Conservation (phyloP, 768 basidiomycete genomes). For the Tricholoma furcatifolium region DNA sequence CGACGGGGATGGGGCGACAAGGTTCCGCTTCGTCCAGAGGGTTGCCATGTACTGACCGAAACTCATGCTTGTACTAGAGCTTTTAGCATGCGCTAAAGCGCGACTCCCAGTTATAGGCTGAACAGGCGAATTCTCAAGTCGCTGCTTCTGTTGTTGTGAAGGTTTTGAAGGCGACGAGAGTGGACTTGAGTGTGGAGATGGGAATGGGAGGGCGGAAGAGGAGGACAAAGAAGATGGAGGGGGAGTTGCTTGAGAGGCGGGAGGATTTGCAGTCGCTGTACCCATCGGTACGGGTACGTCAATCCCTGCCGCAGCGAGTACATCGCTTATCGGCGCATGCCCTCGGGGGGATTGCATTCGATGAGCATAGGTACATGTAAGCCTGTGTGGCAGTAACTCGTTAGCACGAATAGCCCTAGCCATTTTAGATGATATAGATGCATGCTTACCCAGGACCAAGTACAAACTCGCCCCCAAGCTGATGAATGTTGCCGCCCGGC, state of each 20-base stretch:
- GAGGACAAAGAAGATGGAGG: background rate
- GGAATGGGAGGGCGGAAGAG: background rate
- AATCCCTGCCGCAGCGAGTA: constrained; percentile 59
- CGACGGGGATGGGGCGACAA: too few species aligned
- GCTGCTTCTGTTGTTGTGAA: too few species aligned
- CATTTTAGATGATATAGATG: background rate
- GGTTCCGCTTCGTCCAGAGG: too few species aligned
- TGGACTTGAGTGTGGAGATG: too few species aligned
- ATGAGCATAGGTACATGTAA: constrained; percentile 73
- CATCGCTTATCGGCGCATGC: constrained; percentile 70
- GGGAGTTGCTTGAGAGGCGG: background rate
- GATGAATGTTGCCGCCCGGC: constrained; percentile 70
- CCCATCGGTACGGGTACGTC: constrained; percentile 8
- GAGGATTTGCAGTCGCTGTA: background rate
- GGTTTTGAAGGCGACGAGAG: too few species aligned
- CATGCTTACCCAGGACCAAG: constrained; percentile 43
- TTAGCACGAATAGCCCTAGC: background rate
- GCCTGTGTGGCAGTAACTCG: constrained; percentile 31
- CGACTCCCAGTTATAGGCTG: too few species aligned
- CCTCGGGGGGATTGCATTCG: constrained; percentile 78
- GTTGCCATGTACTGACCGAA: too few species aligned
- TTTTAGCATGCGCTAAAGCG: too few species aligned
- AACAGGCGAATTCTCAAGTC: too few species aligned
- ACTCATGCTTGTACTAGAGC: too few species aligned
- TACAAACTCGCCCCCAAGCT: constrained; percentile 89